phyloP scores from a whole-genome alignment of 2,329 filamentous ascomycete genomes.

The Colletotrichum sublineola region DNA sequence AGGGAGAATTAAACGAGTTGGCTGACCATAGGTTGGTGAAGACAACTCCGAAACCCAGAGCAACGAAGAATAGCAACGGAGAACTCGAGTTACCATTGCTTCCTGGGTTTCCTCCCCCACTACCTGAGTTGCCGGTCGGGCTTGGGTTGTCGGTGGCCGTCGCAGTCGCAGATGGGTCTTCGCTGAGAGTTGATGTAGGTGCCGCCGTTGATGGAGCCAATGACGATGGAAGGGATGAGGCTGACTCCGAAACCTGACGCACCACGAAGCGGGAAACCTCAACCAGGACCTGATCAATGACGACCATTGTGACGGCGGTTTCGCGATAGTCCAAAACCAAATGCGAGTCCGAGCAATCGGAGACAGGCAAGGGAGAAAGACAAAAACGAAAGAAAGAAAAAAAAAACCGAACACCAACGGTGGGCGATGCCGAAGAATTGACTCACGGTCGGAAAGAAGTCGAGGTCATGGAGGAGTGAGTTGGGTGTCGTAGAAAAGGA shows the following conservation, averaged over 20 bases:
- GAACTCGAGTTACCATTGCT: slow-evolving; percentile 53
- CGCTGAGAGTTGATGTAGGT: slow-evolving; percentile 41
- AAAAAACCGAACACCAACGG: slow-evolving; percentile 26
- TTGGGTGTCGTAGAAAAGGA: slow-evolving; percentile 12
- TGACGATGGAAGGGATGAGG: slow-evolving; percentile 36
- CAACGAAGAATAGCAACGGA: slow-evolving; percentile 83
- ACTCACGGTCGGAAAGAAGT: slow-evolving; percentile 30
- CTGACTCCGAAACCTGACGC: slow-evolving; percentile 43
- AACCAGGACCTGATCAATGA: slow-evolving; percentile 53
- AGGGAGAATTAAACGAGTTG: not conserved
- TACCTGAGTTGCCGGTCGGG: slow-evolving; percentile 40
- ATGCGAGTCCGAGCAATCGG: slow-evolving; percentile 8
- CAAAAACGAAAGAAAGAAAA: no score
- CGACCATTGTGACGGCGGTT: slow-evolving; percentile 50
- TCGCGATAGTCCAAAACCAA: not conserved
- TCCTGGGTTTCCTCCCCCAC: slow-evolving; percentile 16
- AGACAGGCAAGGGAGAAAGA: not conserved
- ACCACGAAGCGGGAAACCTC: slow-evolving; percentile 54
- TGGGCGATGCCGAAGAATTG: slow-evolving; percentile 28
- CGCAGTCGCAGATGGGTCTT: slow-evolving; percentile 21
- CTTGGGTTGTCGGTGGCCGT: slow-evolving; percentile 3
- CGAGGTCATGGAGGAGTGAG: slow-evolving; percentile 31
- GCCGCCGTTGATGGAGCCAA: slow-evolving; percentile 34
- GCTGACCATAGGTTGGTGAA: slow-evolving; percentile 98
- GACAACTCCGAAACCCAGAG: slow-evolving; percentile 95